Conservation (phyloP, 345 rosid genomes). For the Nasturtium officinale region DNA sequence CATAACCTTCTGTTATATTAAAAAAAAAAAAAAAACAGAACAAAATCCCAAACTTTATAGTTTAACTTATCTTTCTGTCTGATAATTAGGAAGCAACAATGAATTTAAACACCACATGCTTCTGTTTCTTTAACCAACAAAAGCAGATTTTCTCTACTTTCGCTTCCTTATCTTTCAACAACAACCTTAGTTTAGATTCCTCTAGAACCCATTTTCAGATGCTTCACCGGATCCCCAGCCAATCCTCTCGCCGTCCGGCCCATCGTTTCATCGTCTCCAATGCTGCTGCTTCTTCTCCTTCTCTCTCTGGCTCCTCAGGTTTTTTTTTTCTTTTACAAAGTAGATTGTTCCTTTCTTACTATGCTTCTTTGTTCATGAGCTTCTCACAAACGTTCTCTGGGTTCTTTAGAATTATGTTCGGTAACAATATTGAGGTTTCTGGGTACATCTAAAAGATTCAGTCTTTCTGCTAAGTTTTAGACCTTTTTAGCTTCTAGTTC, state of each 20-base stretch:
- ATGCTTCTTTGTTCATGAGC: constrained; percentile 12
- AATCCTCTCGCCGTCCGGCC: constrained; percentile 24
- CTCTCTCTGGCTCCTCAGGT: constrained; percentile 45
- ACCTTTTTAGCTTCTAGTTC: constrained; percentile 9
- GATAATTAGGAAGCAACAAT: constrained; percentile 21
- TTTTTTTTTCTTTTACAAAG: not conserved
- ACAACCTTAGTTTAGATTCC: constrained; percentile 10
- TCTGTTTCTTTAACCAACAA: constrained; percentile 32
- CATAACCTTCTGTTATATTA: not conserved
- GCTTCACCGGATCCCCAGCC: constrained; percentile 23
- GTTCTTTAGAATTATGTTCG: not conserved
- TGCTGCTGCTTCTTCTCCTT: constrained; percentile 44
- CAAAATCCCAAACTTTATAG: not conserved
- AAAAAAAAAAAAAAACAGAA: too few species aligned
- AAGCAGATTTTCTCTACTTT: constrained; percentile 33
- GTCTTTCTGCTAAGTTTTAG: constrained; percentile 2
- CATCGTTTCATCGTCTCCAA: constrained; percentile 32
- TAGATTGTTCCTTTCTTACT: constrained; percentile 3
- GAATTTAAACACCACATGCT: constrained; percentile 23
- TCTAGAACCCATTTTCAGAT: constrained; percentile 30
- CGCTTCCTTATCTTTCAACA: constrained; percentile 25
- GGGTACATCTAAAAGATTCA: not conserved
- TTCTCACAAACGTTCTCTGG: not conserved
- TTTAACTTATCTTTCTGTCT: constrained; percentile 26
- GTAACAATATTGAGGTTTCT: constrained; percentile 1